phyloP scores from a whole-genome alignment of 768 basidiomycete genomes.

The Kondoa subrosea region DNA sequence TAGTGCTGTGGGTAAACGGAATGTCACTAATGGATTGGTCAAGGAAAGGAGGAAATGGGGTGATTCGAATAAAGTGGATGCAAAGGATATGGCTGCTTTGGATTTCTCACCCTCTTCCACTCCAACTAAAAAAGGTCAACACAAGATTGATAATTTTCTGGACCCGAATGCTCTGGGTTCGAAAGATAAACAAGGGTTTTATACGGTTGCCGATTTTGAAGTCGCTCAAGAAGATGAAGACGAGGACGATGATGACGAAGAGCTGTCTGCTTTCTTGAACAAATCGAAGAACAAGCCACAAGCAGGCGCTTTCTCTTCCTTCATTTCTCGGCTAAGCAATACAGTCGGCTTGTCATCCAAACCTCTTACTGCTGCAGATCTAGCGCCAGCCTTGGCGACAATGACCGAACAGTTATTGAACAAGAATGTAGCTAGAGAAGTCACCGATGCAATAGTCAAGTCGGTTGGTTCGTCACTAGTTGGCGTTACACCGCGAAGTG shows the following conservation, averaged over 20 bases:
- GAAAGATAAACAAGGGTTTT: constrained; percentile 49
- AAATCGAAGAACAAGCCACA: constrained; percentile 3
- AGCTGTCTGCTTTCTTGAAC: constrained; percentile 24
- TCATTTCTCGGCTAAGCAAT: constrained; percentile 24
- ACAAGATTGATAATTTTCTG: constrained; percentile 14
- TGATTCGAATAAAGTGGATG: constrained; percentile 56
- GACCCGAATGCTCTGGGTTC: constrained; percentile 51
- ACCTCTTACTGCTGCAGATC: constrained; percentile 58
- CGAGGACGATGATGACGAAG: constrained; percentile 38
- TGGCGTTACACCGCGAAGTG: constrained; percentile 54
- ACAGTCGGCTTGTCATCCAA: constrained; percentile 41
- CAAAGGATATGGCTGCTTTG: constrained; percentile 78
- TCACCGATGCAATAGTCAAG: constrained; percentile 84
- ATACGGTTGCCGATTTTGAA: constrained; percentile 76
- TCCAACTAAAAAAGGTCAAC: not conserved
- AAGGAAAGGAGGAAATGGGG: constrained; percentile 86
- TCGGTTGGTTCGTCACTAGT: constrained; percentile 76
- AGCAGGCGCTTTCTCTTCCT: constrained; percentile 11
- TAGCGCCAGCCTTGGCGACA: constrained; percentile 69
- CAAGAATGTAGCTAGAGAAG: constrained; percentile 95
- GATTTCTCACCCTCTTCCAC: constrained; percentile 60
- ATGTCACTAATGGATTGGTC: constrained; percentile 40
- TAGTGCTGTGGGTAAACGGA: constrained; percentile 30
- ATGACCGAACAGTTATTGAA: constrained; percentile 98
- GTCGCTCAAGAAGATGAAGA: constrained; percentile 33